A percentile compares a stretch with the other conserved stretches of the same genome.
phyloP scores from a whole-genome alignment of 2,329 filamentous ascomycete genomes.

The Ophiocordyceps robertsii region DNA sequence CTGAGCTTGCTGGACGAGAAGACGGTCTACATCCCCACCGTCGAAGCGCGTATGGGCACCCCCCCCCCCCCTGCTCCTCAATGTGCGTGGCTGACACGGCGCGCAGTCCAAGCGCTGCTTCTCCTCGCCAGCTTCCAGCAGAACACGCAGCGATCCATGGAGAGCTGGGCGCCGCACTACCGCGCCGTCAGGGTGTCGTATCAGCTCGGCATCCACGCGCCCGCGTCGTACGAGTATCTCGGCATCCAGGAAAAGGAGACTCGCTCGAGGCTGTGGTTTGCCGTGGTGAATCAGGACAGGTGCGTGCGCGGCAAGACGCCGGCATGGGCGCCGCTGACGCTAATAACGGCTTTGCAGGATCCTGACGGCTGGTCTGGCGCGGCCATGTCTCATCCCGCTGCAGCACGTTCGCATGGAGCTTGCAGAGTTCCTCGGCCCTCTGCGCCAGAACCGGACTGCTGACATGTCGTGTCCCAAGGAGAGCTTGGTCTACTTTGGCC shows the following conservation, averaged over 20 bases:
- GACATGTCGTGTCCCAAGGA: slow-evolving; percentile 2
- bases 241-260: slow-evolving; percentile 11
- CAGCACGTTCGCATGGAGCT: slow-evolving; percentile 5
- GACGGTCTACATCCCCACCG: slow-evolving; percentile 9
- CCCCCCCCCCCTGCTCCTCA: not conserved
- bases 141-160: slow-evolving; percentile 19
- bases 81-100: not conserved
- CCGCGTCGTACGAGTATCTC: slow-evolving; percentile 11
- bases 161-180: slow-evolving; percentile 17
- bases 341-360: slow-evolving; percentile 3
- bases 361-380: slow-evolving; percentile 8
- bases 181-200: slow-evolving; percentile 17
- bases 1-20: slow-evolving; percentile 12
- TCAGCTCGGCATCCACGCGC: slow-evolving; percentile 19
- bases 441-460: not conserved
- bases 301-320: not conserved
- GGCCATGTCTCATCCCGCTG: slow-evolving; percentile 7
- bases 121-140: slow-evolving; percentile 19
- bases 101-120: slow-evolving; percentile 16
- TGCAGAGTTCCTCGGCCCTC: not conserved
- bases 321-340: not conserved
- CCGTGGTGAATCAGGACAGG: slow-evolving; percentile 17
- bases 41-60: slow-evolving; percentile 6
- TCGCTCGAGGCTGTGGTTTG: slow-evolving; percentile 16
- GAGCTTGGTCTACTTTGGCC: slow-evolving; percentile 6